A percentile compares a stretch with the other conserved stretches of the same genome.
These are phyloP conservation scores for Ormosia emarginata DNA, from an alignment of 306 rosid genomes.

Conservation along the genomic window DNA sequence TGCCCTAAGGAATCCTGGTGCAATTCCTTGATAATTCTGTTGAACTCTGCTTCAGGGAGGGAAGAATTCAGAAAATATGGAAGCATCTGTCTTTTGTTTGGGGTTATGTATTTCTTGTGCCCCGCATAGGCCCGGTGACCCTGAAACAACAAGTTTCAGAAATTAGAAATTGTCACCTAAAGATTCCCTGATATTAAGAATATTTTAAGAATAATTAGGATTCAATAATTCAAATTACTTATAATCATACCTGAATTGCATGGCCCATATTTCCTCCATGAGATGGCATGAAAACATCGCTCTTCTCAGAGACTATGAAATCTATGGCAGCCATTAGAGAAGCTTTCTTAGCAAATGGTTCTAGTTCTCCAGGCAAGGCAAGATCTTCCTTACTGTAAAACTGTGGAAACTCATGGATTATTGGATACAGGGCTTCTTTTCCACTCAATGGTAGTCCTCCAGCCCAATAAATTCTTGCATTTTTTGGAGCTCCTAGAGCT, in stretches of 20 bases:
- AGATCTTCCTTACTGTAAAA: slow-evolving; percentile 88
- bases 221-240: neutral
- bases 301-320: slow-evolving; percentile 75
- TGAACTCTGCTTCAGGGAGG: slow-evolving; percentile 72
- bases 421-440: slow-evolving; percentile 71
- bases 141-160: slow-evolving; percentile 41
- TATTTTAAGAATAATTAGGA: neutral
- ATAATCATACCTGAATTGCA: slow-evolving; percentile 72
- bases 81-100: slow-evolving; percentile 92
- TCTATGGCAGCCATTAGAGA: slow-evolving; percentile 96
- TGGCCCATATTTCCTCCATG: slow-evolving; percentile 99
- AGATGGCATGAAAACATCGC: slow-evolving; percentile 97
- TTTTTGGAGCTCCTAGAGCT: slow-evolving; percentile 77
- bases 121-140: slow-evolving; percentile 96
- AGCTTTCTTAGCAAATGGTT: slow-evolving; percentile 69
- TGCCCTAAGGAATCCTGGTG: slow-evolving; percentile 83
- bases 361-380: slow-evolving; percentile 77
- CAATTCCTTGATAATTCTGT: slow-evolving; percentile 56
- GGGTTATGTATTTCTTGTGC: slow-evolving; percentile 92
- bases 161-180: neutral
- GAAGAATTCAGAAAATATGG: slow-evolving; percentile 70
- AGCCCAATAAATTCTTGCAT: slow-evolving; percentile 86
- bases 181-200: neutral
- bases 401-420: slow-evolving; percentile 56
- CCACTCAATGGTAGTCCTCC: slow-evolving; percentile 93